Percentiles rank a stretch among this genome's conserved stretches.
These are phyloP conservation scores for Selaginella moellendorffii DNA, from an alignment of 75 land plant species.

Conservation along the genomic window DNA sequence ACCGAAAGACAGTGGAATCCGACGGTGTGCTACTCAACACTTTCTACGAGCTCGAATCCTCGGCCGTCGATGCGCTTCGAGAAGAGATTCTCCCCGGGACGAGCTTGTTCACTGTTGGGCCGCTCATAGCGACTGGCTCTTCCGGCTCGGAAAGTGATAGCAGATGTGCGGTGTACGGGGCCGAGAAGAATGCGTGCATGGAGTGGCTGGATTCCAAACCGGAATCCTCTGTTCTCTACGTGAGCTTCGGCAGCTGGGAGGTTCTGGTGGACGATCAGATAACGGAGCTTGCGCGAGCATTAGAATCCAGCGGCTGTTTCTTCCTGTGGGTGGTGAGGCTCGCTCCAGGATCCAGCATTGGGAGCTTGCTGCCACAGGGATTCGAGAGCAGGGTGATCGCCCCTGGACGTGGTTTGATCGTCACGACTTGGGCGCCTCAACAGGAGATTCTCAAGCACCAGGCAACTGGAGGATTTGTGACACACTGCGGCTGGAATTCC, in stretches of 20 bases:
- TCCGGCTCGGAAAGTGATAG: too few species aligned
- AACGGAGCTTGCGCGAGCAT: background rate
- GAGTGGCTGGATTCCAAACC: background rate
- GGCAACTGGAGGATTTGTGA: background rate
- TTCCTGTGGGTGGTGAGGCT: background rate
- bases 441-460: background rate
- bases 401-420: background rate
- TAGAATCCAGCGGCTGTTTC: background rate
- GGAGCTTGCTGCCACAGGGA: background rate
- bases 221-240: background rate
- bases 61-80: background rate
- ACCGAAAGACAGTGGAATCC: background rate
- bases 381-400: background rate
- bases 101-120: background rate
- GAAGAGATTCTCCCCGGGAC: background rate
- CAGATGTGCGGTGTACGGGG: background rate
- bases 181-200: background rate
- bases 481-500: background rate
- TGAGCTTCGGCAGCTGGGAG: background rate
- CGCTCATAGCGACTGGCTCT: too few species aligned
- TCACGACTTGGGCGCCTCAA: background rate
- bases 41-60: background rate
- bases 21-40: background rate
- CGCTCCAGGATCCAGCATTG: background rate
- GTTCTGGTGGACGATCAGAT: background rate